phyloP scores from a whole-genome alignment of 2,329 filamentous ascomycete genomes.

The Dendrostoma leiphaemia region DNA sequence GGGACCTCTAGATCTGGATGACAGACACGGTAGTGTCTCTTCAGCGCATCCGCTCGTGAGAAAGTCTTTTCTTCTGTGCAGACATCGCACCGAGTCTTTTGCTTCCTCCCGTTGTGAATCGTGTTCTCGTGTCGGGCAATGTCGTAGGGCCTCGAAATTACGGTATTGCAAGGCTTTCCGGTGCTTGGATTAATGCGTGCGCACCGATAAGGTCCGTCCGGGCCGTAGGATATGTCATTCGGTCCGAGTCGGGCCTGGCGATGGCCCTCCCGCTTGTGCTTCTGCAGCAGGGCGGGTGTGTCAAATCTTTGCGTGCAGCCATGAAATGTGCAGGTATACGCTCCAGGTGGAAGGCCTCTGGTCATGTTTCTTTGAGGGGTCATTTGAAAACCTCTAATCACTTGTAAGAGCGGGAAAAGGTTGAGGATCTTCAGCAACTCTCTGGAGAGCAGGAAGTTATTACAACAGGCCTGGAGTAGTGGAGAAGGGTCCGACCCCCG shows the following conservation, averaged over 20 bases:
- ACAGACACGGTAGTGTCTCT: constrained; percentile 89
- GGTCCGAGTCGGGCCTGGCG: constrained; percentile 64
- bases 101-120: constrained; percentile 91
- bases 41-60: constrained; percentile 90
- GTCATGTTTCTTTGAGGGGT: too few relatives aligned
- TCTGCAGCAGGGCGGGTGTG: constrained; percentile 80
- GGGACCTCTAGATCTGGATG: constrained; percentile 84
- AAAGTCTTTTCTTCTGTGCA: constrained; percentile 98
- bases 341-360: too few relatives aligned
- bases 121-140: constrained; percentile 95
- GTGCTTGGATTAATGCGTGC: constrained; percentile 92
- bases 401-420: too few relatives aligned
- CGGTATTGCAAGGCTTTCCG: constrained; percentile 88
- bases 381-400: too few relatives aligned
- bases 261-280: constrained; percentile 93
- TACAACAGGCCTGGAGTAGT: too few relatives aligned
- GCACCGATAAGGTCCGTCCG: constrained; percentile 91
- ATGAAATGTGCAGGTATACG: constrained; percentile 95
- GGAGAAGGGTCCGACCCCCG: too few relatives aligned
- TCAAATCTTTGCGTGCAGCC: constrained; percentile 88
- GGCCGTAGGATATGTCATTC: constrained; percentile 71
- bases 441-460: too few relatives aligned
- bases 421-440: too few relatives aligned
- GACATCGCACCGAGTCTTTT: constrained; percentile 88
- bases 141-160: constrained; percentile 95